phyloP scores from a whole-genome alignment of 1,139 yeast species.

The Kodamaea suecica region DNA sequence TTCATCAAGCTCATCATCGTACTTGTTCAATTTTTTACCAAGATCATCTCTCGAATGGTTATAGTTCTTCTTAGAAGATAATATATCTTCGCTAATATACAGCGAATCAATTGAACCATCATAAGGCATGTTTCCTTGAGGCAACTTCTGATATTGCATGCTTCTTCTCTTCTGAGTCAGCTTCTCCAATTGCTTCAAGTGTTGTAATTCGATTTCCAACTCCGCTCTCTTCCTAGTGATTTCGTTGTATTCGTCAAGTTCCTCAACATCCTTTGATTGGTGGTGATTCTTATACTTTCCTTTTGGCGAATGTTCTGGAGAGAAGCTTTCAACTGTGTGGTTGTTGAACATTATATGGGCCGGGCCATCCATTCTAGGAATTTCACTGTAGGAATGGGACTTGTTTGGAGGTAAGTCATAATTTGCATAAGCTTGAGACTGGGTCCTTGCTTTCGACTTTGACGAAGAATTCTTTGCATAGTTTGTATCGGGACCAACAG shows the following conservation, averaged over 20 bases:
- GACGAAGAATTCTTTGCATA: slow-evolving; percentile 3
- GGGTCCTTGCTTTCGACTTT: slow-evolving; percentile 15
- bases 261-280: background rate
- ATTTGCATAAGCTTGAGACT: slow-evolving; percentile 14
- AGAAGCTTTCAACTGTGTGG: slow-evolving; percentile 26
- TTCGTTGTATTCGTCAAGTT: slow-evolving; percentile 20
- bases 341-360: slow-evolving; percentile 11
- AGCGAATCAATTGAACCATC: slow-evolving; percentile 24
- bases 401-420: slow-evolving; percentile 9
- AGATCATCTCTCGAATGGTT: slow-evolving; percentile 35
- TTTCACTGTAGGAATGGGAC: slow-evolving; percentile 17
- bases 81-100: slow-evolving; percentile 37
- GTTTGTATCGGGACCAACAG: slow-evolving; percentile 4
- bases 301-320: slow-evolving; percentile 26
- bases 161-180: slow-evolving; percentile 19
- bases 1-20: slow-evolving; percentile 8
- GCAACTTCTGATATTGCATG: slow-evolving; percentile 6
- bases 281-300: slow-evolving; percentile 8
- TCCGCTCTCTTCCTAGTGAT: slow-evolving; percentile 36
- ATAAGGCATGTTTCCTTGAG: slow-evolving; percentile 10
- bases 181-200: slow-evolving; percentile 38
- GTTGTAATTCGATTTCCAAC: slow-evolving; percentile 40
- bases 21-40: slow-evolving; percentile 33
- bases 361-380: slow-evolving; percentile 8
- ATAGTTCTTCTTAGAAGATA: slow-evolving; percentile 30